Base-by-base conservation (phyloP, 2,329 filamentous ascomycete species). In the Aureobasidium sp. region DNA sequence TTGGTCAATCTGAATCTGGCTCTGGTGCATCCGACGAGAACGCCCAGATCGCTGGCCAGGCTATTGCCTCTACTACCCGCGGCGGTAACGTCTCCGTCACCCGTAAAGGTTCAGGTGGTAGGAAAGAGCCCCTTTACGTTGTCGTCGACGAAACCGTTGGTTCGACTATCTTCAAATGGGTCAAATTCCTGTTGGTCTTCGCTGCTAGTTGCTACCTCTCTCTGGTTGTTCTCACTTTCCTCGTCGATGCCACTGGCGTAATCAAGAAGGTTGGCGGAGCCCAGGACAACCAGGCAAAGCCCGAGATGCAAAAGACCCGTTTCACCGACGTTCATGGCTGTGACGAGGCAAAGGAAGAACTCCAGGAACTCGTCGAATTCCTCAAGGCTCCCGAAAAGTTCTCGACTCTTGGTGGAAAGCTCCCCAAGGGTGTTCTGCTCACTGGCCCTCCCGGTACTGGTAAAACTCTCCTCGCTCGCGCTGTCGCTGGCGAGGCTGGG, bases 301-400 rank as follows among this genome's bases (percentile, higher is more conserved):
- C 94, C 8, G 90, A 97, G 74, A 87, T 92, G 68, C 94, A 99
- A 73, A 97, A 84, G 63, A 91, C 91, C 25, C 86, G 90, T 49
- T 99, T 99, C 77, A 83, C 82, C 62, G 94, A 99, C 72, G 94
- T 99, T 7, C 94, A 99, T 72, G 94, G 94, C 58, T 97, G 93
- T 67, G 92, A 97, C 66, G 95, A 99, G 76, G 94, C 94, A 66
- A 99, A 97, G 78, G 95, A 99, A 69, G 94, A 99, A 75, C 83
- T 99, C 4, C 90, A 96, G 75, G 94, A 99, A 75, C 85, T 99
- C 59, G 93, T 99, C 53, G 94, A 99, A 69, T 99, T 99, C 69
- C 77, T 99, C 67, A 89, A 91, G 75, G 92, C 93, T 73, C 95
- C 94, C 0, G 90, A 96, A 11, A 90, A 89, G 71, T 99, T 97